Evolutionary conservation across 192 early-diverging fungal genomes (phyloP).

Genomic region (Coemansia furcata): DNA sequence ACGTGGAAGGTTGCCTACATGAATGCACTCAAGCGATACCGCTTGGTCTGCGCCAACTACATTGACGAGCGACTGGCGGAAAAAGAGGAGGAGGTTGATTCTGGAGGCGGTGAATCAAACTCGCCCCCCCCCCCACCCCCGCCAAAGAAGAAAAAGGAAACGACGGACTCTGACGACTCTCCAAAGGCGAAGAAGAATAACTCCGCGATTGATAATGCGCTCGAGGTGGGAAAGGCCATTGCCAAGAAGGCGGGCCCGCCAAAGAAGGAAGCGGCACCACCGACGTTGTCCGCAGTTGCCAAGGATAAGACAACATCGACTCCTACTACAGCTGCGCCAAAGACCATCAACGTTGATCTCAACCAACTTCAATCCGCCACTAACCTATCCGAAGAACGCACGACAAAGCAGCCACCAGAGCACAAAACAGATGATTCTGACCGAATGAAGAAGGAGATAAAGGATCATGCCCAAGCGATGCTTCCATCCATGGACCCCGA

Average conservation of each 20-base stretch:
- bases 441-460: slow-evolving; percentile 2
- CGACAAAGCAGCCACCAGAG: neutral
- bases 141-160: slow-evolving; percentile 9
- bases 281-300: neutral
- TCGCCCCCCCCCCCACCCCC: slow-evolving; percentile 7
- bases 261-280: slow-evolving; percentile 7
- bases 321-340: neutral
- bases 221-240: neutral
- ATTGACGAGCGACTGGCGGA: slow-evolving; percentile 44
- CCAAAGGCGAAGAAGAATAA: slow-evolving; percentile 10
- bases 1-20: slow-evolving; percentile 49
- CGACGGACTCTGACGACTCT: neutral
- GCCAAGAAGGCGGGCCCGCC: neutral
- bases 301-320: slow-evolving; percentile 8
- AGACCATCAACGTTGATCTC: neutral
- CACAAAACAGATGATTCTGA: neutral
- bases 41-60: slow-evolving; percentile 47
- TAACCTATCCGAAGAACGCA: neutral
- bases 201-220: neutral
- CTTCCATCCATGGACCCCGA: slow-evolving; percentile 50
- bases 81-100: slow-evolving; percentile 36
- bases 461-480: slow-evolving; percentile 23
- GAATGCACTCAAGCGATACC: slow-evolving; percentile 47
- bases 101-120: slow-evolving; percentile 5
- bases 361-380: neutral